phyloP scores from a whole-genome alignment of 1,284 basidiomycete genomes.

The Phellopilus nigrolimitatus region DNA sequence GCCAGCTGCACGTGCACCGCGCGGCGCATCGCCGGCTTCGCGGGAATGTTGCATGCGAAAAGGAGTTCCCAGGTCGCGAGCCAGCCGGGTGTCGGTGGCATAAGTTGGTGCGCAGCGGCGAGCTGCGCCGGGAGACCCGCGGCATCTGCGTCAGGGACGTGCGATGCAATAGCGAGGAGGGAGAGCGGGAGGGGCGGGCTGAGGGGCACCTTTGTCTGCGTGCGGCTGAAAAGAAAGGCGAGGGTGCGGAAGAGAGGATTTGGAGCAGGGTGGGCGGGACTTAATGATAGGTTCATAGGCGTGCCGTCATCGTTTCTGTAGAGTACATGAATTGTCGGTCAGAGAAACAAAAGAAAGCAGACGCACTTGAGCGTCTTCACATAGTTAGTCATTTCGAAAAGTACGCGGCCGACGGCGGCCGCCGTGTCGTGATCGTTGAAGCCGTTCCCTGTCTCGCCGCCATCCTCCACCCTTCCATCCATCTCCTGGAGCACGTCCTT shows the following conservation, averaged over 20 bases:
- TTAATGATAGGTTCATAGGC: constrained; percentile 11
- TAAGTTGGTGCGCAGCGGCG: too few relatives aligned
- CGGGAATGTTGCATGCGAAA: constrained; percentile 36
- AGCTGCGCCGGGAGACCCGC: too few relatives aligned
- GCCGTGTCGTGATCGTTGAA: constrained; percentile 31
- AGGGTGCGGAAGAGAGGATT: constrained; percentile 13
- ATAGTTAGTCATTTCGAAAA: constrained; percentile 15
- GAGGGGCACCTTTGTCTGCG: too few relatives aligned
- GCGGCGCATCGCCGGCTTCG: constrained; percentile 50
- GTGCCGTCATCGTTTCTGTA: constrained; percentile 11
- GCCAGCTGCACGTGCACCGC: constrained; percentile 53
- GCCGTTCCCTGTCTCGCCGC: constrained; percentile 55
- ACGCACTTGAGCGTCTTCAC: constrained; percentile 17
- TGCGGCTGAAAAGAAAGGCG: constrained; percentile 1
- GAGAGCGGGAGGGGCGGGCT: too few relatives aligned
- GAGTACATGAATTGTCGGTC: neutral
- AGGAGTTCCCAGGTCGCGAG: too few relatives aligned
- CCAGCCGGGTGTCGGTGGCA: too few relatives aligned
- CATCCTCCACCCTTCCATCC: constrained; percentile 51
- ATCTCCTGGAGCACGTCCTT: constrained; percentile 70
- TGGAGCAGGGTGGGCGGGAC: neutral
- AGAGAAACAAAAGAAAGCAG: neutral
- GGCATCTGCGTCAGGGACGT: too few relatives aligned
- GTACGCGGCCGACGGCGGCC: constrained; percentile 8
- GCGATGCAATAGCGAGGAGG: too few relatives aligned